Conservation (phyloP, 352 stramenopile species). For the Phytophthora colocasiae region DNA sequence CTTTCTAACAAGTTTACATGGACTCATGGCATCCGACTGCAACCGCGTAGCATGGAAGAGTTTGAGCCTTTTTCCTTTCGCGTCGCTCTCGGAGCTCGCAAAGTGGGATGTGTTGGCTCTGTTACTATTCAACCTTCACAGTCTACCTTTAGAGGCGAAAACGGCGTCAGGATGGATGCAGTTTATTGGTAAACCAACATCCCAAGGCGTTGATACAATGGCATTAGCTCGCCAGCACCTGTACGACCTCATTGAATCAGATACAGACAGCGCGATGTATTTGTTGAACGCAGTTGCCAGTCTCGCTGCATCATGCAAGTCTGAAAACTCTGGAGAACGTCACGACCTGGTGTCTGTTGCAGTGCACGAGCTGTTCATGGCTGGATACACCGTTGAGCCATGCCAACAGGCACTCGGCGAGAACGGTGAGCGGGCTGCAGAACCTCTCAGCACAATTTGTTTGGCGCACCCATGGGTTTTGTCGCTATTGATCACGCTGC, state of each 20-base stretch:
- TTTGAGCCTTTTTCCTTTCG: conserved; percentile 75
- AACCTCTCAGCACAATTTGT: conserved; percentile 69
- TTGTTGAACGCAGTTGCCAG: conserved; percentile 77
- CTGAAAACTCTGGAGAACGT: conserved; percentile 23
- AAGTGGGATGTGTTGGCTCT: conserved; percentile 87
- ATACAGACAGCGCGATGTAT: conserved; percentile 73
- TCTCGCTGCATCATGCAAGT: conserved; percentile 46
- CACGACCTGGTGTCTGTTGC: conserved; percentile 61
- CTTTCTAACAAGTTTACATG: conserved; percentile 83
- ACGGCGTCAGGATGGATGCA: conserved; percentile 62
- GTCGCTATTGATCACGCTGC: conserved; percentile 64
- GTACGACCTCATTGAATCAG: conserved; percentile 64
- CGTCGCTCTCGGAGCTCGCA: conserved; percentile 68
- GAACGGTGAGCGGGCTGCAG: conserved; percentile 58
- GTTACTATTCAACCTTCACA: conserved; percentile 76
- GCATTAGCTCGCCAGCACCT: conserved; percentile 54
- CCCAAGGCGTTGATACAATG: conserved; percentile 31
- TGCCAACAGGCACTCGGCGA: conserved; percentile 56
- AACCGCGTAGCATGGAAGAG: conserved; percentile 85
- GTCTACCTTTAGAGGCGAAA: conserved; percentile 68
- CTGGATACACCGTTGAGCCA: conserved; percentile 55
- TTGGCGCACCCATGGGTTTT: conserved; percentile 66
- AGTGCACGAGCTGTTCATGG: conserved; percentile 77
- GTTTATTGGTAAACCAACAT: conserved; percentile 64
- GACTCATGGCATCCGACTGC: conserved; percentile 71